Base-by-base conservation (phyloP, 129 eudicot genomes). In the Cynara cardunculus region DNA sequence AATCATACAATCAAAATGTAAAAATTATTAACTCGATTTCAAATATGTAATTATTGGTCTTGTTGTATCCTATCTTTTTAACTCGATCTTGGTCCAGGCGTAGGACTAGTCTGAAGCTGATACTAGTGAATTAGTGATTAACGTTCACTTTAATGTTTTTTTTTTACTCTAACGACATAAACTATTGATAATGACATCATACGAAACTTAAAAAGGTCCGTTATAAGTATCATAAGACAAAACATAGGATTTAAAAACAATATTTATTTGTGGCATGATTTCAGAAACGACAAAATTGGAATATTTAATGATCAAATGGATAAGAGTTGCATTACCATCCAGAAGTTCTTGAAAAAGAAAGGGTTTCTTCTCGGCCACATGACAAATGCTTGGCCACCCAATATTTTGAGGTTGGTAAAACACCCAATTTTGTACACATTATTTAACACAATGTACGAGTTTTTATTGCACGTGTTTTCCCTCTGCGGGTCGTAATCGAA, bases 281-380 rank as follows among this genome's bases (percentile, higher is more conserved):
- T 71, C 25, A n/a, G 5, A 62, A 76, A 64, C 35, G 49, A 62
- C 62, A 64, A 64, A 21, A n/a, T 24, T n/a, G 18, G 24, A 77
- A 62, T 66, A 19, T 22, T 62, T 21, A 49, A 74, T 74, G 24
- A 9, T 18, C 37, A 14, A 62, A 31, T 31, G 16, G 56, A 76
- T 34, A 62, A 70, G n/a, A 70, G n/a, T 70, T 24, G 28, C 26
- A 62, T 21, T 28, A 59, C n/a, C 19, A 75, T 19, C 31, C 7
- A 76, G 30, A 76, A 76, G 72, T n/a, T 64, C 19, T 71, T 59
- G 44, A 39, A 34, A 49, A 26, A 31, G 78, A 70, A 59, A 83
- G 76, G 74, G 30, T 16, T 56, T 7, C 71, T 19, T 71, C 31
- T 70, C 72, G 74, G 77, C 86, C 86, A 83, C 86, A 76, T 77